Conservation (phyloP, 768 basidiomycete genomes). For the Boletus sp. region DNA sequence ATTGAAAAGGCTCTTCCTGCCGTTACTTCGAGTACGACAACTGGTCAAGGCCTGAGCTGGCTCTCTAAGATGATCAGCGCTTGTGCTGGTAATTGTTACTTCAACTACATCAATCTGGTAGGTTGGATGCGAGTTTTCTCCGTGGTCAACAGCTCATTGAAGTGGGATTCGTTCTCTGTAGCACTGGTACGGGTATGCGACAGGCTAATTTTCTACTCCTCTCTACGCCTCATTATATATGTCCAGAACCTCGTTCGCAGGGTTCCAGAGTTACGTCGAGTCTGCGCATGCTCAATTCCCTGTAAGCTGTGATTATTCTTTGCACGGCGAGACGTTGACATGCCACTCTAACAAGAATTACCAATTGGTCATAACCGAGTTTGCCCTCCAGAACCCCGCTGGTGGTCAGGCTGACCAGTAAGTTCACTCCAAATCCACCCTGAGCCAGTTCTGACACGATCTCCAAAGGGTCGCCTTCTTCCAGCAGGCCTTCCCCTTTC, state of each 20-base stretch:
- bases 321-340: conserved; percentile 3
- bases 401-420: conserved; percentile 33
- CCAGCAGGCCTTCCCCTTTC: conserved; percentile 35
- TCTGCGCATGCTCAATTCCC: conserved; percentile 30
- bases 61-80: conserved; percentile 32
- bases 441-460: background rate
- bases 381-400: conserved; percentile 33
- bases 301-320: conserved; percentile 6
- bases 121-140: background rate
- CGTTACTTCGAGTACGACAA: conserved; percentile 28
- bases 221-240: background rate
- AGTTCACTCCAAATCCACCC: conserved; percentile 1
- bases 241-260: conserved; percentile 22
- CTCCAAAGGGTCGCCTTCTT: conserved; percentile 29
- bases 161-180: background rate
- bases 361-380: conserved; percentile 32
- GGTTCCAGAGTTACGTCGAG: conserved; percentile 31
- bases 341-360: conserved; percentile 8
- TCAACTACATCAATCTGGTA: conserved; percentile 36
- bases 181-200: conserved; percentile 33
- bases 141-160: background rate
- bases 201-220: background rate
- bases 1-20: conserved; percentile 40
- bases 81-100: conserved; percentile 34
- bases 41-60: conserved; percentile 37